phyloP scores from a whole-genome alignment of 257 asterid species.

The Leonotis leonurus region DNA sequence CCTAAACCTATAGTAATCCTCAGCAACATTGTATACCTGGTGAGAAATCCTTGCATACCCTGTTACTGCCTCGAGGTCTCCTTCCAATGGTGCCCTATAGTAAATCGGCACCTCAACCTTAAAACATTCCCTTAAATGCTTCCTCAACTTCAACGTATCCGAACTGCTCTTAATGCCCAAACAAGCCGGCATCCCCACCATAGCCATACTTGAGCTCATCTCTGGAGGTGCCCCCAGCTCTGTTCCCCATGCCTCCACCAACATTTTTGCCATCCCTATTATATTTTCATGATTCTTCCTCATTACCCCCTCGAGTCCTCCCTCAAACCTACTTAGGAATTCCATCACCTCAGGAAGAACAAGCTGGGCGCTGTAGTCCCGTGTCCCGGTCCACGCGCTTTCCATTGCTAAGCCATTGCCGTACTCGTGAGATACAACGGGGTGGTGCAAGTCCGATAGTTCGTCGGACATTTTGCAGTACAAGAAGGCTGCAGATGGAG shows the following conservation, averaged over 20 bases:
- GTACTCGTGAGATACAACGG: constrained; percentile 66
- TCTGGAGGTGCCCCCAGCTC: constrained; percentile 58
- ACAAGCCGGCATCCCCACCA: constrained; percentile 78
- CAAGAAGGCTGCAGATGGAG: constrained; percentile 66
- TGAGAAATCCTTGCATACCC: constrained; percentile 89
- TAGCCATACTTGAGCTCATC: constrained; percentile 80
- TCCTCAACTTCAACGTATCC: constrained; percentile 54
- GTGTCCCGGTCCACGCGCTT: constrained; percentile 78
- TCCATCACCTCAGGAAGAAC: constrained; percentile 65
- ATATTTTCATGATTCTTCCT: constrained; percentile 52
- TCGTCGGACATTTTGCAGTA: constrained; percentile 52
- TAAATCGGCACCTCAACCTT: constrained; percentile 75
- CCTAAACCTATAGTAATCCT: constrained; percentile 59
- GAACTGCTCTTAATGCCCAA: constrained; percentile 47
- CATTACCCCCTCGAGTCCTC: constrained; percentile 73
- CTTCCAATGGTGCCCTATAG: constrained; percentile 43
- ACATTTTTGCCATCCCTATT: constrained; percentile 41
- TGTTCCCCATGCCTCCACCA: constrained; percentile 64
- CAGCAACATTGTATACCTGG: constrained; percentile 69
- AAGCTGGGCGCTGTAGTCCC: constrained; percentile 78
- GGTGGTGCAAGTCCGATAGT: constrained; percentile 52
- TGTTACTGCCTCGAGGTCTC: constrained; percentile 37
- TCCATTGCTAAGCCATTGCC: constrained; percentile 75
- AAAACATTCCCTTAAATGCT: constrained; percentile 52
- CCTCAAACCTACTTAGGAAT: constrained; percentile 58